These are phyloP conservation scores for Debaryomyces fabryi DNA, from an alignment of 1,139 yeast genomes.

Conservation along the genomic window DNA sequence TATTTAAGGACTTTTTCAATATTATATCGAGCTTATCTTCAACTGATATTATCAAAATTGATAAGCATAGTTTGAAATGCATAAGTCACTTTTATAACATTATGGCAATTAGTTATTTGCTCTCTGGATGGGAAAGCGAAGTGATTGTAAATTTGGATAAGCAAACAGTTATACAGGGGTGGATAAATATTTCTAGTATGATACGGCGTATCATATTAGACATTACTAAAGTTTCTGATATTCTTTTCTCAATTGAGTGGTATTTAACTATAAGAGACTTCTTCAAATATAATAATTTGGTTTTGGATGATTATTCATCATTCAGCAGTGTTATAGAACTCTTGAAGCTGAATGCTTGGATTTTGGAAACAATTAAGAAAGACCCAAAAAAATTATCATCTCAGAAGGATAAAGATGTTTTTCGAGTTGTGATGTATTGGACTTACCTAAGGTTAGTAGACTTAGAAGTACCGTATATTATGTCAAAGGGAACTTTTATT, in stretches of 20 bases:
- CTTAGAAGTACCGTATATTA: conserved; percentile 34
- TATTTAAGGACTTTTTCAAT: not conserved
- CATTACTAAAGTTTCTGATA: conserved; percentile 28
- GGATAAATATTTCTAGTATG: conserved; percentile 28
- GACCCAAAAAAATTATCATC: not conserved
- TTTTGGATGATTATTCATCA: conserved; percentile 34
- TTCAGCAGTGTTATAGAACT: conserved; percentile 33
- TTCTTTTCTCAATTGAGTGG: conserved; percentile 26
- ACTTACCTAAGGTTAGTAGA: conserved; percentile 33
- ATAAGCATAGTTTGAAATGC: not conserved
- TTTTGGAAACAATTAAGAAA: conserved; percentile 26
- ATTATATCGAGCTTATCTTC: not conserved
- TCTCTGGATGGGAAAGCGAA: not conserved
- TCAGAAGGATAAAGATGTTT: conserved; percentile 19
- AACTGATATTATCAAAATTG: not conserved
- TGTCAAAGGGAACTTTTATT: conserved; percentile 26
- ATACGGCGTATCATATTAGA: conserved; percentile 23
- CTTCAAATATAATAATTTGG: conserved; percentile 24
- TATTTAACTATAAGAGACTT: conserved; percentile 30
- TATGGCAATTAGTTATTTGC: not conserved
- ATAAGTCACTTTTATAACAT: not conserved
- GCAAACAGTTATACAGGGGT: conserved; percentile 18
- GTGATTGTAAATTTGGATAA: conserved; percentile 1
- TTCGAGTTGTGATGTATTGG: conserved; percentile 30
- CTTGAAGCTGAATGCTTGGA: conserved; percentile 29